Evolutionary conservation across 176 grass and related monocot species (phyloP).

Genomic region (Rhynchospora tenuis): DNA sequence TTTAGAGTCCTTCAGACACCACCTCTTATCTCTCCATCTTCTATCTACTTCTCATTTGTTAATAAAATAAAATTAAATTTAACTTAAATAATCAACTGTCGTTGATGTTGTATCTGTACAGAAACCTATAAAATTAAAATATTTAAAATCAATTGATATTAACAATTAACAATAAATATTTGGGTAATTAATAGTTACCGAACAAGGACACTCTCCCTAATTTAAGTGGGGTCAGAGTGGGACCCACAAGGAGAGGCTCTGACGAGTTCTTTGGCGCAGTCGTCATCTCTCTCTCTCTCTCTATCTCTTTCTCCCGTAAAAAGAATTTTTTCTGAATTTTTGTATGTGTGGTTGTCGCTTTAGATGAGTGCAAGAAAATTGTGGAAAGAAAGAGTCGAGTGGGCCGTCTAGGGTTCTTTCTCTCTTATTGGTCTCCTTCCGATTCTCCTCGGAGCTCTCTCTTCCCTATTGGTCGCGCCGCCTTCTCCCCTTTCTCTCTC

Average conservation of each 20-base stretch:
- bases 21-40: too few relatives aligned
- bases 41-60: too few relatives aligned
- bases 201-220: too few relatives aligned
- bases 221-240: neutral
- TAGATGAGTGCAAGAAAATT: constrained; percentile 21
- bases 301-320: neutral
- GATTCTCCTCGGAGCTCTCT: constrained; percentile 24
- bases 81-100: too few relatives aligned
- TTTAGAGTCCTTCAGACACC: too few relatives aligned
- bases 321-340: neutral
- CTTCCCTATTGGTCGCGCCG: constrained; percentile 17
- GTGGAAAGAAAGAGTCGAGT: constrained; percentile 19
- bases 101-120: too few relatives aligned
- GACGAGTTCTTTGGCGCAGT: neutral
- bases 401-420: constrained; percentile 20
- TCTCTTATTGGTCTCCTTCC: constrained; percentile 22
- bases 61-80: too few relatives aligned
- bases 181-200: too few relatives aligned
- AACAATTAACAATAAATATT: too few relatives aligned
- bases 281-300: constrained; percentile 1
- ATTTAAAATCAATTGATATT: too few relatives aligned
- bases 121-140: too few relatives aligned
- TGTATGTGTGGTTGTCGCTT: constrained; percentile 18
- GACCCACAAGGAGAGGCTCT: neutral
- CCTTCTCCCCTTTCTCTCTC: constrained; percentile 9